Evolutionary conservation across 306 rosid genomes (phyloP), one percentile per base, ranked within the genome.

Genomic region (Hippophae gyantsensis): DNA sequence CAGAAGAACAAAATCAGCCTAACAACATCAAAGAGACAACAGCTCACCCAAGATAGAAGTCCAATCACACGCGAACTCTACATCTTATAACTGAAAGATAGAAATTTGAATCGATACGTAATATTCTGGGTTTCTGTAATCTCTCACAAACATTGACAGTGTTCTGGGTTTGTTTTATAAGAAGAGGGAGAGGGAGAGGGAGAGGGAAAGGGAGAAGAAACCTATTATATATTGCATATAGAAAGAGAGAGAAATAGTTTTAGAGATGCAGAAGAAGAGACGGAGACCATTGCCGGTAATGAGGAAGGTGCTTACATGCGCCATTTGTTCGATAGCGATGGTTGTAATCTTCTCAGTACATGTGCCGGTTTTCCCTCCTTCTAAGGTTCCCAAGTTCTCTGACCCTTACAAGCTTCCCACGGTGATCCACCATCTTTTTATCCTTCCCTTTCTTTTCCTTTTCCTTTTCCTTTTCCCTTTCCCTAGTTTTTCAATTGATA

Each of bases 231-330:
- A 32, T 32, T 32, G 38, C 38, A 32, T n/a, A 13, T 1, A 54
- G 58, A 66, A 63, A 63, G 61, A 47, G 62, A 54, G 48, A 54
- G 55, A 67, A 26, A 62, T 32, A 32, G 38, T 32, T 32, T 32
- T 32, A 4, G 69, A 61, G 66, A 86, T 87, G 98, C 84, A 75
- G 89, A 87, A 57, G 79, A 87, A 85, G 7, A 75, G 60, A 18
- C 63, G 69, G 73, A 64, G 67, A 57, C 65, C 85, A 14, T 66
- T 83, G 67, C 52, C 23, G 32, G 65, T 81, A 60, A 56, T 82
- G 25, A 75, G 96, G 76, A 87, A 72, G 80, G 71, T 85, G 67
- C 68, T 92, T 38, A 81, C 72, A 27, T 83, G 74, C 70, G 81
- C 95, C 40, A 64, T 87, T 32, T 84, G 81, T 49, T 64, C 82